Conservation (phyloP, 2,329 filamentous ascomycete species). For the Penicillium sp. region DNA sequence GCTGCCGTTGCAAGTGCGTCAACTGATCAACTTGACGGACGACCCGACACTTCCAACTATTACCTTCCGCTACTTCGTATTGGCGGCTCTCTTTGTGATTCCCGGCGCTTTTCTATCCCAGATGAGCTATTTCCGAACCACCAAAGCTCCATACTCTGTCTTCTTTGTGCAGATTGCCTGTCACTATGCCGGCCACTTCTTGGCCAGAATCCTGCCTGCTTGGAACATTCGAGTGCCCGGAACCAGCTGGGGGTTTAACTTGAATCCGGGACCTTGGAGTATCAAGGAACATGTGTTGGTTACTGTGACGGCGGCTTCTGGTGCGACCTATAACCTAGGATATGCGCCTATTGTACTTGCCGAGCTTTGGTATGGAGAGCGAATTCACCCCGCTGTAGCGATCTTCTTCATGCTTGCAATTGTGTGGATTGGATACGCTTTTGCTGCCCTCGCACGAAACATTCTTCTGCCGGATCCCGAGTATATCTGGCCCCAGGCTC, state of each 20-base stretch:
- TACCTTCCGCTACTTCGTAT: slow-evolving; percentile 63
- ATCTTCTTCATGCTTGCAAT: slow-evolving; percentile 65
- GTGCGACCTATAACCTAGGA: slow-evolving; percentile 57
- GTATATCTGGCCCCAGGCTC: slow-evolving; percentile 58
- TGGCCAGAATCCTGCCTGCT: slow-evolving; percentile 56
- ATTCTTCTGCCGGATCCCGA: slow-evolving; percentile 62
- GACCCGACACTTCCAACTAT: slow-evolving; percentile 60
- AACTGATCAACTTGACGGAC: slow-evolving; percentile 61
- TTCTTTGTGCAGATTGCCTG: slow-evolving; percentile 65
- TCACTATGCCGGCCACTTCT: slow-evolving; percentile 58
- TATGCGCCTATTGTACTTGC: slow-evolving; percentile 59
- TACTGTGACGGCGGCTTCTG: slow-evolving; percentile 58
- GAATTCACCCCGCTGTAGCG: slow-evolving; percentile 57
- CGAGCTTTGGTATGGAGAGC: slow-evolving; percentile 60
- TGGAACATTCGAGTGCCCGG: slow-evolving; percentile 54
- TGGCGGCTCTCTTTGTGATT: slow-evolving; percentile 59
- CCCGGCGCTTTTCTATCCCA: slow-evolving; percentile 62
- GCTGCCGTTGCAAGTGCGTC: slow-evolving; percentile 59
- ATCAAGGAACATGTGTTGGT: slow-evolving; percentile 63
- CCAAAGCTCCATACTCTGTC: slow-evolving; percentile 61
- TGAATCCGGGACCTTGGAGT: slow-evolving; percentile 62
- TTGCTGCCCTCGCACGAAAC: slow-evolving; percentile 61
- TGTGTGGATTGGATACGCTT: slow-evolving; percentile 62
- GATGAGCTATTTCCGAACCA: slow-evolving; percentile 61
- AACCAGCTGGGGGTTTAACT: slow-evolving; percentile 53